Evolutionary conservation across 352 stramenopile species (phyloP), one percentile per base, ranked within the genome.

Genomic region (Achlya hypogyna): DNA sequence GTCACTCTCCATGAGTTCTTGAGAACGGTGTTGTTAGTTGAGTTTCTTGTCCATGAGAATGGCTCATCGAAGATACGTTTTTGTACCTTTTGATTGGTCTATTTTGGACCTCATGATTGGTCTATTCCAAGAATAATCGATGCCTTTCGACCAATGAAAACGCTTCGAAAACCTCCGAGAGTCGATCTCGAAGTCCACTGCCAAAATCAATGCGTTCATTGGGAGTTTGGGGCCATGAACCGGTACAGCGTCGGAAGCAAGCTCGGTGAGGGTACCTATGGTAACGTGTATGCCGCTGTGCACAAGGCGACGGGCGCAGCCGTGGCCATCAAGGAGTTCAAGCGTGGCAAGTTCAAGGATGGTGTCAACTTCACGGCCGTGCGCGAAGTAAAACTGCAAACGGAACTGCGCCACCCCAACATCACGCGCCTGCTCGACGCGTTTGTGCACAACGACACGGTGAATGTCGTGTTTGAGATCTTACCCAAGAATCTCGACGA

Each of bases 381-480:
- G 69, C 84, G 87, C 38, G 87, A 96, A 78, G 87, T 96, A 51
- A 95, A 94, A 68, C 74, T 96, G 6, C 84, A 95, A 72, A 78
- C 80, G 9, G 85, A 95, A 70, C 80, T 95, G 58, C 88, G 91
- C 65, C 86, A 95, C 74, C 71, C 78, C 18, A 95, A 95, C 63
- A 80, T 93, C 6, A 79, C 91, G 53, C 81, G 93, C 70, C 75
- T 96, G 38, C 77, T 96, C 52, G 87, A 95, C 62, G 87, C 93
- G 20, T 96, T 92, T 54, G 84, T 93, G 22, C 74, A 83, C 52
- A 91, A 92, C 51, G 87, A 93, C 69, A 96, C 84, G 22, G 89
- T 96, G 70, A 94, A 95, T 72, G 76, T 96, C 32, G 87, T 96
- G 40, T 95, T 93, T 58, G 87, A 96, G 77, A 76, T 95, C 56